Evolutionary conservation across 2,329 filamentous ascomycete species (phyloP).

Genomic region (Fusarium sp.): DNA sequence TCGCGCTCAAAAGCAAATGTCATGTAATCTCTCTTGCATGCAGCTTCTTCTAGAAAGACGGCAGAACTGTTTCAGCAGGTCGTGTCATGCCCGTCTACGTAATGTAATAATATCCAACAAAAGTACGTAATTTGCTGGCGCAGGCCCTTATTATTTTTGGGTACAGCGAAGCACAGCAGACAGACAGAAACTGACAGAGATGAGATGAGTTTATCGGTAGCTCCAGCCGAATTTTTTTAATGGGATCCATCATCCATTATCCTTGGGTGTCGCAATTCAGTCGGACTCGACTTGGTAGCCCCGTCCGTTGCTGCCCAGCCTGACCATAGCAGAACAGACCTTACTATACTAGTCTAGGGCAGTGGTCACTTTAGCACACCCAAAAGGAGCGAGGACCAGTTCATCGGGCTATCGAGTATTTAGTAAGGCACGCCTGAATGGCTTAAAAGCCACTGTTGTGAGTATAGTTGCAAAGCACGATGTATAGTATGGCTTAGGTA

Average conservation of each 20-base stretch:
- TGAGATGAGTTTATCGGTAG: constrained; percentile 15
- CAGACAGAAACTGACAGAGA: background rate
- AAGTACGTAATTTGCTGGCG: constrained; percentile 32
- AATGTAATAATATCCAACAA: constrained; percentile 3
- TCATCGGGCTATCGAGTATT: constrained; percentile 20
- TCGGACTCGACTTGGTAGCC: constrained; percentile 10
- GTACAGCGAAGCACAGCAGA: background rate
- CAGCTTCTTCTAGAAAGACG: constrained; percentile 45
- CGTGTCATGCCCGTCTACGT: background rate
- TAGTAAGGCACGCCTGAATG: constrained; percentile 19
- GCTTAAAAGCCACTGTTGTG: constrained; percentile 11
- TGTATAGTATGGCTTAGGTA: background rate
- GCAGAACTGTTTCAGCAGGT: constrained; percentile 39
- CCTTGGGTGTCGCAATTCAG: constrained; percentile 23
- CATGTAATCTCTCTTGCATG: constrained; percentile 27
- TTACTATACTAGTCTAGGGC: background rate
- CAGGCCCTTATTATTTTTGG: constrained; percentile 21
- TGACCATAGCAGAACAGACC: background rate
- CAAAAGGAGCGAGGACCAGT: background rate
- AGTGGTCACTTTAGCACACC: background rate
- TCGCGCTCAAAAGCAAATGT: background rate
- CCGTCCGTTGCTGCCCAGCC: constrained; percentile 16
- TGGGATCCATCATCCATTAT: background rate
- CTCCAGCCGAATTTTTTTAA: constrained; percentile 5
- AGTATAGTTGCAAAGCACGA: background rate